Percentiles rank a stretch among this genome's conserved stretches.
Evolutionary conservation across 2,329 filamentous ascomycete genomes (phyloP).

Genomic region (Lasiodiplodia sp.): DNA sequence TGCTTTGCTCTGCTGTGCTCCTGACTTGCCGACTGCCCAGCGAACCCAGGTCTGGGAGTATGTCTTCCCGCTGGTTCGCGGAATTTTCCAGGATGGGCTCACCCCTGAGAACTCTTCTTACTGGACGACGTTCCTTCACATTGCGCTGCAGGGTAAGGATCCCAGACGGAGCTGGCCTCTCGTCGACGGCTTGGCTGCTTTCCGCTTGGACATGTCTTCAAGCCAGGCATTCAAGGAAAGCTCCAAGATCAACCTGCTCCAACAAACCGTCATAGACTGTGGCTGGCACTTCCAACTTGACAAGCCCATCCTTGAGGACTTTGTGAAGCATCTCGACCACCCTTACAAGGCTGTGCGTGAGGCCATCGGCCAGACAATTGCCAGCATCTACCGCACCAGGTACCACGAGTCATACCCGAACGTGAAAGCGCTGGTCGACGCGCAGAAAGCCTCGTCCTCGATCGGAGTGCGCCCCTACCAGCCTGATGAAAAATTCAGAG

Average conservation of each 20-base stretch:
- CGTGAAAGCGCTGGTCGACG: conserved; percentile 75
- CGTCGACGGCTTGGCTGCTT: conserved; percentile 80
- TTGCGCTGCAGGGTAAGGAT: conserved; percentile 87
- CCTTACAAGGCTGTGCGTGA: conserved; percentile 98
- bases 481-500: conserved; percentile 75
- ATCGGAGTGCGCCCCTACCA: conserved; percentile 86
- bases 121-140: conserved; percentile 92
- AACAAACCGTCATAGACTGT: conserved; percentile 84
- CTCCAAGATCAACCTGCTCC: conserved; percentile 89
- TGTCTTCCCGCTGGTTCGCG: conserved; percentile 84
- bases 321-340: conserved; percentile 90
- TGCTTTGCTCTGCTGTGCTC: conserved; percentile 80
- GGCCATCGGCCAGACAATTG: conserved; percentile 88
- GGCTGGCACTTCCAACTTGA: conserved; percentile 97
- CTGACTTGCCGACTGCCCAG: conserved; percentile 77
- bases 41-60: conserved; percentile 85
- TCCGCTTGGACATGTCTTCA: conserved; percentile 90
- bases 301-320: conserved; percentile 86
- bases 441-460: conserved; percentile 80
- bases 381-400: conserved; percentile 85
- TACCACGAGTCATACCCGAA: conserved; percentile 94
- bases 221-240: conserved; percentile 99
- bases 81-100: conserved; percentile 87
- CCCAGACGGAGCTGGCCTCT: conserved; percentile 87
- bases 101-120: conserved; percentile 95